These are phyloP conservation scores for Rhodotorula sp. DNA, from an alignment of 1,284 basidiomycete species.

Conservation along the genomic window DNA sequence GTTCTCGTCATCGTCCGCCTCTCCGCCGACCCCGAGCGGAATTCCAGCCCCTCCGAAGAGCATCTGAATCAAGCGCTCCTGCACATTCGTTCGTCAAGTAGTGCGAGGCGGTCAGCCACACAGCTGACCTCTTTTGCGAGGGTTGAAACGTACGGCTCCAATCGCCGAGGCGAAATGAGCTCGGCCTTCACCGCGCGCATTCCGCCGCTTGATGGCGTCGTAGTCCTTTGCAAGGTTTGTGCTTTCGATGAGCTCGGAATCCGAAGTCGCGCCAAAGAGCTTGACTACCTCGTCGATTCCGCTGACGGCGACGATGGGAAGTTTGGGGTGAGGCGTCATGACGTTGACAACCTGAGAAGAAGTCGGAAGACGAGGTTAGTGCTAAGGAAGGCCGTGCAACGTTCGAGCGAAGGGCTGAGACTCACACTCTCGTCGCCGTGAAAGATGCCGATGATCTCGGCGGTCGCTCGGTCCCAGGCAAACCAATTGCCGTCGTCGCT, in stretches of 20 bases:
- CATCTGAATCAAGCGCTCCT: background rate
- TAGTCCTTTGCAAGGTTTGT: slow-evolving; percentile 81
- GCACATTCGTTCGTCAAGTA: background rate
- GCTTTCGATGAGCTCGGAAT: slow-evolving; percentile 51
- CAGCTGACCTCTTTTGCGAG: background rate
- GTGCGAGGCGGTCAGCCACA: background rate
- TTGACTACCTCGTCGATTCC: slow-evolving; percentile 85
- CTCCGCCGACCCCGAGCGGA: background rate
- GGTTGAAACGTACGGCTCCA: background rate
- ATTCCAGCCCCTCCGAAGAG: background rate
- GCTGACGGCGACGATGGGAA: slow-evolving; percentile 76
- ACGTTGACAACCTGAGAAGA: slow-evolving; percentile 65
- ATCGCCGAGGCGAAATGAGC: background rate
- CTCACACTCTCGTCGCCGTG: slow-evolving; percentile 67
- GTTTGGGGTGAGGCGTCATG: slow-evolving; percentile 75
- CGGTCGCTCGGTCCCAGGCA: slow-evolving; percentile 73
- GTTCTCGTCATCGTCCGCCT: background rate
- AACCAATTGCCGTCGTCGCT: slow-evolving; percentile 77
- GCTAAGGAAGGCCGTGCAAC: too few relatives aligned
- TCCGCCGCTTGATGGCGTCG: slow-evolving; percentile 51
- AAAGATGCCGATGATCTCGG: slow-evolving; percentile 68
- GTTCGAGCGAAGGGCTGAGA: background rate
- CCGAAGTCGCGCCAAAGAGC: slow-evolving; percentile 66
- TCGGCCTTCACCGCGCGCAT: slow-evolving; percentile 2
- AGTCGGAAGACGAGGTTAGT: background rate